Conservation (phyloP, 768 basidiomycete species). For the Trametes meyenii region DNA sequence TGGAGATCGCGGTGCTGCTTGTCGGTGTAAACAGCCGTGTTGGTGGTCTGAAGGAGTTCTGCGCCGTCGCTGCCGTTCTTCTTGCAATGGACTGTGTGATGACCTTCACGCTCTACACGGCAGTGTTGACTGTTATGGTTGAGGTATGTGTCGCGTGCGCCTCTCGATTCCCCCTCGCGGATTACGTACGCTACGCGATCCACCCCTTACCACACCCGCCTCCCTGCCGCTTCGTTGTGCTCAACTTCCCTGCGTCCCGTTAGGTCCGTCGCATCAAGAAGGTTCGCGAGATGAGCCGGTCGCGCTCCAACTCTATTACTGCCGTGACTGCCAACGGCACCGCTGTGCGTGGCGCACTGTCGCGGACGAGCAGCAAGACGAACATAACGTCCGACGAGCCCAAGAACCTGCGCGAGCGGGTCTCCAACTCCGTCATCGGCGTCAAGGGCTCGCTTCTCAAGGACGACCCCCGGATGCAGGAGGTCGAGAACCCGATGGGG, state of each 20-base stretch:
- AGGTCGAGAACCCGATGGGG: conserved; percentile 78
- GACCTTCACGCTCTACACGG: conserved; percentile 88
- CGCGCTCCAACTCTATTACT: conserved; percentile 32
- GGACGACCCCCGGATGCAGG: conserved; percentile 47
- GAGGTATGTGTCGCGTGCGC: conserved; percentile 57
- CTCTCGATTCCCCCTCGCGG: conserved; percentile 7
- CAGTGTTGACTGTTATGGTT: conserved; percentile 92
- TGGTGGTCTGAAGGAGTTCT: conserved; percentile 90
- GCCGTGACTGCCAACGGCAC: conserved; percentile 27
- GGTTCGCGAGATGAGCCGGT: conserved; percentile 52
- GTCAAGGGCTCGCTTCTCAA: conserved; percentile 53
- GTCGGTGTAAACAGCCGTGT: conserved; percentile 88
- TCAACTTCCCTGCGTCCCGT: conserved; percentile 1
- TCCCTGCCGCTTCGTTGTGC: background rate
- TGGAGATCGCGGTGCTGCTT: conserved; percentile 88
- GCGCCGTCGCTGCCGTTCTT: conserved; percentile 89
- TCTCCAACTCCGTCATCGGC: conserved; percentile 41
- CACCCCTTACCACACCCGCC: background rate
- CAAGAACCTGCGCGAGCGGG: conserved; percentile 34
- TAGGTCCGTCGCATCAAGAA: conserved; percentile 74
- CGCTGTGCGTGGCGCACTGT: conserved; percentile 32
- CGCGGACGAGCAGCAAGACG: conserved; percentile 22
- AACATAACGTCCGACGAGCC: conserved; percentile 8
- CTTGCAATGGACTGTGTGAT: conserved; percentile 85
- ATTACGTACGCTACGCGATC: conserved; percentile 7